phyloP scores from a whole-genome alignment of 2,329 filamentous ascomycete genomes.

The Cadophora sp. region DNA sequence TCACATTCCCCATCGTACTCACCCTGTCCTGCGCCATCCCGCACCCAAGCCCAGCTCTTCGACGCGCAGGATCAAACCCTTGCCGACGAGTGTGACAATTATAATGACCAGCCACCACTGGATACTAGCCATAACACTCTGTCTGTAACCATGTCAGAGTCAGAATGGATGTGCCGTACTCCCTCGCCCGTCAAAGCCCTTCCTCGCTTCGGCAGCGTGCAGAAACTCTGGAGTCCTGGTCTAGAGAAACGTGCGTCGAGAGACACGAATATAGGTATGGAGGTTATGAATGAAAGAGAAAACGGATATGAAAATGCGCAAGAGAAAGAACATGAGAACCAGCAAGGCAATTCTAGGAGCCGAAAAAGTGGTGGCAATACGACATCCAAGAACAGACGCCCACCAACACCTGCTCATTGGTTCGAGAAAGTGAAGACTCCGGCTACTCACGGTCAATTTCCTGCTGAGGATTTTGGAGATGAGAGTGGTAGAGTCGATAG shows the following conservation, averaged over 20 bases:
- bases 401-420: conserved; percentile 1
- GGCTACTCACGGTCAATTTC: background rate
- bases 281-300: background rate
- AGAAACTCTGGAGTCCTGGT: conserved; percentile 18
- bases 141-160: conserved; percentile 35
- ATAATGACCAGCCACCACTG: conserved; percentile 9
- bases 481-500: too few relatives aligned
- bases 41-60: background rate
- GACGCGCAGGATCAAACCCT: background rate
- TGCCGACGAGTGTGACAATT: background rate
- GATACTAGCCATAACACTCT: conserved; percentile 21
- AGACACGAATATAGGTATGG: background rate
- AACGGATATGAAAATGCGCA: background rate
- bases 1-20: conserved; percentile 5
- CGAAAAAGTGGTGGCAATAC: background rate
- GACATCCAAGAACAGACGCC: background rate
- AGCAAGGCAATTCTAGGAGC: background rate
- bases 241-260: conserved; percentile 5
- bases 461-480: background rate
- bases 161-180: conserved; percentile 39
- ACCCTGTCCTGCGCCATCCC: conserved; percentile 6
- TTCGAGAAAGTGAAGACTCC: conserved; percentile 5
- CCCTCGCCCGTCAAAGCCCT: conserved; percentile 29
- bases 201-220: conserved; percentile 16
- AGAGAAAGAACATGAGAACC: background rate